Evolutionary conservation across 305 asterid genomes (phyloP), one percentile per base, ranked within the genome.

Genomic region (Andrographis paniculata): DNA sequence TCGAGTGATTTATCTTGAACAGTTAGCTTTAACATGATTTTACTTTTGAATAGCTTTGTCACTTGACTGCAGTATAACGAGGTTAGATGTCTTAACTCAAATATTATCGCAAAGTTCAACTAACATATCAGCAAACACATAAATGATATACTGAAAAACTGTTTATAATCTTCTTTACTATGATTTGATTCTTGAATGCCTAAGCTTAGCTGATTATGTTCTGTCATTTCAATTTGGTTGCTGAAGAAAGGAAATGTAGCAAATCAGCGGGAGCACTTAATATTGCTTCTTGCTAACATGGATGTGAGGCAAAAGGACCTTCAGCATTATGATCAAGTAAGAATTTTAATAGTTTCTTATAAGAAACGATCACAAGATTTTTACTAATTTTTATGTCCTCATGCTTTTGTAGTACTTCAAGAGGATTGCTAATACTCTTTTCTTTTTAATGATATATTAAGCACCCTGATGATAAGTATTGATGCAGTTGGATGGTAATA

Each of bases 231-330:
- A 39, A 14, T 66, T 45, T 64, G 64, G 66, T 65, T 66, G 61
- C 27, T 83, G 66, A 73, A 92, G 99, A 87, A 84, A 79, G 97
- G 94, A 70, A 92, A 92, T 68, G 95, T 82, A 46, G 95, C 95
- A 21, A 92, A 92, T 73, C 99, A 92, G 72, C 71, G 99, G 60
- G 99, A 92, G 62, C 99, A 92, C 82, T 74, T 92, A 72, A 76
- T 92, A 55, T 69, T 92, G 79, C 79, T 92, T 67, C 85, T 92
- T 57, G 95, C 95, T 56, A 92, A 92, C 68, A 78, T 87, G 87
- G 95, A 84, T 62, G 75, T 69, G 42, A n/a, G 42, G 54, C 76
- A 95, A 67, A 75, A 79, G 69, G 65, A 58, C 68, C 76, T 60
- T 42, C 76, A 55, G 53, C 78, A 65, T 42, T 76, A 77, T 56